Conservation (phyloP, 2,329 filamentous ascomycete species). For the Ilyonectria sp. region DNA sequence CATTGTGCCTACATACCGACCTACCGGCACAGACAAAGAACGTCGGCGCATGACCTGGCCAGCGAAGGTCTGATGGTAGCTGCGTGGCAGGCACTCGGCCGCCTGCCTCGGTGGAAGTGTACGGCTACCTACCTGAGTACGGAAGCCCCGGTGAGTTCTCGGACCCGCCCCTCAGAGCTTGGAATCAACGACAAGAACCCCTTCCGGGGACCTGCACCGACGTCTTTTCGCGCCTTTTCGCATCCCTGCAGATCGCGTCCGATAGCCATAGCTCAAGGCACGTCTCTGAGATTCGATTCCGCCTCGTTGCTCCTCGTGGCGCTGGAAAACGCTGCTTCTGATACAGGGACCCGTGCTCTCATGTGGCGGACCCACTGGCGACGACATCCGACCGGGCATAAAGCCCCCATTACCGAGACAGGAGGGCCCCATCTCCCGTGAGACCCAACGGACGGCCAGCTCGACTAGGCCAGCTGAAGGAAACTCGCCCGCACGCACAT, state of each 20-base stretch:
- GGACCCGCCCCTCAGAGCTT: constrained; percentile 40
- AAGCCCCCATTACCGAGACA: constrained; percentile 46
- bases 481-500: constrained; percentile 15
- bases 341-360: constrained; percentile 45
- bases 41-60: too few species aligned
- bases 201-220: neutral
- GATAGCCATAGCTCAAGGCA: neutral
- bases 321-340: constrained; percentile 36
- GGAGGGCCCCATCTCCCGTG: constrained; percentile 31
- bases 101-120: constrained; percentile 22
- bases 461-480: neutral
- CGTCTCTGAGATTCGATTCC: constrained; percentile 14
- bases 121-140: constrained; percentile 8
- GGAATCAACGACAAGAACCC: constrained; percentile 22
- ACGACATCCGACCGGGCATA: constrained; percentile 53
- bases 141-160: constrained; percentile 44
- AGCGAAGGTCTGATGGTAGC: too few species aligned
- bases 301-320: constrained; percentile 35
- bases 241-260: neutral
- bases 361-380: constrained; percentile 51
- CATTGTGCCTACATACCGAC: constrained; percentile 23
- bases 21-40: constrained; percentile 17
- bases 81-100: constrained; percentile 8
- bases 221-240: neutral
- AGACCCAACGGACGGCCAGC: constrained; percentile 17